Evolutionary conservation across 2,329 filamentous ascomycete species (phyloP).

Genomic region (Basipetospora chlamydospora): DNA sequence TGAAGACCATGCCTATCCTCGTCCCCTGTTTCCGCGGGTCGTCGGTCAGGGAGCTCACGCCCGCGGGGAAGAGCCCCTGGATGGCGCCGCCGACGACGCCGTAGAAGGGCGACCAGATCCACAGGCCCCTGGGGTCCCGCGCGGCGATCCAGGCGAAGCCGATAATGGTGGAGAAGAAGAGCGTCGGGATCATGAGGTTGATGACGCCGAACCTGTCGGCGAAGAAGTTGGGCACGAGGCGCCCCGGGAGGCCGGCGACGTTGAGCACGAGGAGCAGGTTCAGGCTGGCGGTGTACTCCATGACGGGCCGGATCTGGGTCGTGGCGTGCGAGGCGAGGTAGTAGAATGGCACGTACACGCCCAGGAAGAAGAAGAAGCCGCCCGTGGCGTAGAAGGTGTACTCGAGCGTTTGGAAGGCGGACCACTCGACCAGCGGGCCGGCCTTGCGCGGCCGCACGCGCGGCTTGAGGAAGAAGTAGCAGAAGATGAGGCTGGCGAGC

Average conservation of each 20-base stretch:
- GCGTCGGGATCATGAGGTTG: slow-evolving; percentile 41
- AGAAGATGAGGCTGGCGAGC: slow-evolving; percentile 24
- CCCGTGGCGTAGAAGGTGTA: slow-evolving; percentile 26
- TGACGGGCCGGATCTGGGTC: slow-evolving; percentile 19
- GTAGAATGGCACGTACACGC: slow-evolving; percentile 43
- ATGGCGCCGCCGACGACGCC: slow-evolving; percentile 50
- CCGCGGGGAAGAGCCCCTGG: slow-evolving; percentile 48
- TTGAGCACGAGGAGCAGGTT: slow-evolving; percentile 52
- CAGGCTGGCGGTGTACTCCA: slow-evolving; percentile 36
- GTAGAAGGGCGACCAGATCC: slow-evolving; percentile 48
- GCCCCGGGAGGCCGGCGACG: slow-evolving; percentile 42
- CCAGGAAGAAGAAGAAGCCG: slow-evolving; percentile 25
- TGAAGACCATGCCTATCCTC: slow-evolving; percentile 44
- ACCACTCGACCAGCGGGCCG: slow-evolving; percentile 27
- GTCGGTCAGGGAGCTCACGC: slow-evolving; percentile 27
- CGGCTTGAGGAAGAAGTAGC: slow-evolving; percentile 24
- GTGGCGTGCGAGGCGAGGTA: slow-evolving; percentile 38
- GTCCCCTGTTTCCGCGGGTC: slow-evolving; percentile 37
- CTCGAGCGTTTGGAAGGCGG: slow-evolving; percentile 28
- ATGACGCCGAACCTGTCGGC: slow-evolving; percentile 45
- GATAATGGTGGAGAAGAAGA: slow-evolving; percentile 24
- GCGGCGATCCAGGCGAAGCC: slow-evolving; percentile 47
- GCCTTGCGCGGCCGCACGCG: slow-evolving; percentile 25
- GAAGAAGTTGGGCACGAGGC: slow-evolving; percentile 40
- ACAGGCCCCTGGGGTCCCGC: slow-evolving; percentile 31